Percentiles rank a stretch among this genome's conserved stretches.
phyloP scores from a whole-genome alignment of 176 grass and related monocot genomes.

The Ampelocalamus luodianensis region DNA sequence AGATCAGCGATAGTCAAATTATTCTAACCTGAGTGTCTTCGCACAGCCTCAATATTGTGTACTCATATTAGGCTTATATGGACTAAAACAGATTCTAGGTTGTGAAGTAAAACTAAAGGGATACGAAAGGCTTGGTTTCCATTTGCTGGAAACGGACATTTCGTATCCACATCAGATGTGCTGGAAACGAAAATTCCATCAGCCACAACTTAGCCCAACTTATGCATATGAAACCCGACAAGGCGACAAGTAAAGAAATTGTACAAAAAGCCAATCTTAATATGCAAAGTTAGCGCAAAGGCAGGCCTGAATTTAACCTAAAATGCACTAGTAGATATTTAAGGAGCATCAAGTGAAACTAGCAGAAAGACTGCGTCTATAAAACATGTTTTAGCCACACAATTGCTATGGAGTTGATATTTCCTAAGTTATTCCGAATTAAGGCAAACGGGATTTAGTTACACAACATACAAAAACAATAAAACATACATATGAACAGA shows the following conservation, averaged over 20 bases:
- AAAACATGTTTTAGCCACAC: not conserved
- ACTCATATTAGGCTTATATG: not conserved
- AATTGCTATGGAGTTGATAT: not conserved
- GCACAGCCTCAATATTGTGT: not conserved
- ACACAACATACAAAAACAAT: not conserved
- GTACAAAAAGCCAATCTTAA: not conserved
- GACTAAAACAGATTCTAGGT: too few species aligned
- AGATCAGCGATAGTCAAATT: not conserved
- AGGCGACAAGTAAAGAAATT: not conserved
- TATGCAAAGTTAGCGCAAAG: not conserved
- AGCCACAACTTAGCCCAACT: not conserved
- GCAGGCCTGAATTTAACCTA: not conserved
- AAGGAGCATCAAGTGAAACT: not conserved
- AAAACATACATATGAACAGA: not conserved
- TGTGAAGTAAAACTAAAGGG: too few species aligned
- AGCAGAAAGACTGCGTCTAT: not conserved
- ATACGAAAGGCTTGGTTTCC: too few species aligned
- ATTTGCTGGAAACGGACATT: too few species aligned
- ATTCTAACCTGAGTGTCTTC: not conserved
- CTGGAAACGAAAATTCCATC: not conserved
- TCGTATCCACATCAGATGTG: conserved; percentile 9
- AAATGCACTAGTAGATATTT: not conserved
- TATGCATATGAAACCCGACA: not conserved
- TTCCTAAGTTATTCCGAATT: not conserved
- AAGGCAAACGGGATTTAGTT: not conserved